Conservation (phyloP, 768 basidiomycete species). For the Boletus bicolor region DNA sequence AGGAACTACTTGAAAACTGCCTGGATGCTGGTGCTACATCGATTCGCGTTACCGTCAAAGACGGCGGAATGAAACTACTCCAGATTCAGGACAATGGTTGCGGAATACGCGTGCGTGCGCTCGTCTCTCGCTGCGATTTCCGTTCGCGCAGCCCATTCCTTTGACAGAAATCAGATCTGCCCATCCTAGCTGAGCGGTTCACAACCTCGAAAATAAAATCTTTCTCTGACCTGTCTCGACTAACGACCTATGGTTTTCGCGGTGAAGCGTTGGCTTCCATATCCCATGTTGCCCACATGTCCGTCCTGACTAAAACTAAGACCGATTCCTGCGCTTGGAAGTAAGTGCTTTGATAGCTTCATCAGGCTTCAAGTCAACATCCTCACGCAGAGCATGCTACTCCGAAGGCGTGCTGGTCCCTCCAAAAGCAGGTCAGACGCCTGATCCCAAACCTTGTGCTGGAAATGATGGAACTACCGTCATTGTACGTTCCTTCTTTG, state of each 20-base stretch:
- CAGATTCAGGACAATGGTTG: constrained; percentile 97
- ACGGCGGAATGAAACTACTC: constrained; percentile 91
- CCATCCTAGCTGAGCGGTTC: constrained; percentile 90
- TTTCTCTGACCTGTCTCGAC: constrained; percentile 80
- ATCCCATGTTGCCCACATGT: constrained; percentile 87
- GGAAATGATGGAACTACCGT: constrained; percentile 94
- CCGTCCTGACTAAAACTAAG: constrained; percentile 88
- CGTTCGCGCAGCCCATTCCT: not conserved
- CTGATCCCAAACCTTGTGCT: constrained; percentile 85
- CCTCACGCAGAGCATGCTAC: constrained; percentile 66
- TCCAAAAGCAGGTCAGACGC: constrained; percentile 62
- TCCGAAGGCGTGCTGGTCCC: constrained; percentile 71
- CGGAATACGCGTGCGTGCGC: constrained; percentile 75
- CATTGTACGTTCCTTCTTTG: constrained; percentile 46
- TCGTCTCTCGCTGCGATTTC: not conserved
- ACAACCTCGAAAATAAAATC: constrained; percentile 90
- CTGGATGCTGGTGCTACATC: constrained; percentile 91
- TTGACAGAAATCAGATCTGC: constrained; percentile 76
- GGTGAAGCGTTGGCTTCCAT: constrained; percentile 97
- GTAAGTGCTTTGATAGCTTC: constrained; percentile 46
- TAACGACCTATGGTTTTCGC: constrained; percentile 93
- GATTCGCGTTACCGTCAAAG: constrained; percentile 86
- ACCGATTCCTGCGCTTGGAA: constrained; percentile 86
- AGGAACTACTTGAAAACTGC: constrained; percentile 92
- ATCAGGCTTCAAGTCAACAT: constrained; percentile 1